Evolutionary conservation across 2,329 filamentous ascomycete genomes (phyloP).

Genomic region (Verticillium alfalfae): DNA sequence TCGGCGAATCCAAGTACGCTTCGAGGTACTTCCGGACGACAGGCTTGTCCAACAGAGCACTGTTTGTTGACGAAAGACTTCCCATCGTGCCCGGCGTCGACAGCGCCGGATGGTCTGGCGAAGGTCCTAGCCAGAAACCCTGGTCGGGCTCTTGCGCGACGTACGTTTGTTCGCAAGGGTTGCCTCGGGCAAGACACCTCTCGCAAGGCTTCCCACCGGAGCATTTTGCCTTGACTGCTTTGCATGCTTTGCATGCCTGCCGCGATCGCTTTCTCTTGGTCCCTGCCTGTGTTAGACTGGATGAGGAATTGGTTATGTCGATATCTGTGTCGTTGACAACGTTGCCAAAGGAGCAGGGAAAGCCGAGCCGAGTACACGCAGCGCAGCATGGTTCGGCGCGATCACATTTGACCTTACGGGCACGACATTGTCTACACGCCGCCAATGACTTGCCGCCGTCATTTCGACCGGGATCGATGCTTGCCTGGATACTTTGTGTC

Average conservation of each 20-base stretch:
- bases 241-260: slow-evolving; percentile 25
- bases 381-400: neutral
- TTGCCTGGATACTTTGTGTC: neutral
- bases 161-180: neutral
- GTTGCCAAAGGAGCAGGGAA: neutral
- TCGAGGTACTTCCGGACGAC: slow-evolving; percentile 7
- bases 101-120: neutral
- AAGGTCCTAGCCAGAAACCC: neutral
- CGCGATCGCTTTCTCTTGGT: slow-evolving; percentile 17
- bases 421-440: slow-evolving; percentile 7
- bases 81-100: neutral
- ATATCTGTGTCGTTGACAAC: neutral
- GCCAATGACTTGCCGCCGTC: neutral
- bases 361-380: neutral
- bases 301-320: neutral
- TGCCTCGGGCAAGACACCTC: neutral
- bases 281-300: slow-evolving; percentile 17
- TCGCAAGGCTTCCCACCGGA: slow-evolving; percentile 15
- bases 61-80: neutral
- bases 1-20: slow-evolving; percentile 14
- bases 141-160: neutral
- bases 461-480: neutral
- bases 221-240: slow-evolving; percentile 27
- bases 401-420: slow-evolving; percentile 10
- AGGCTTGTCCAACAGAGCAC: neutral